These are phyloP conservation scores for Phytophthora quininea DNA, from an alignment of 352 stramenopile species.

Conservation along the genomic window DNA sequence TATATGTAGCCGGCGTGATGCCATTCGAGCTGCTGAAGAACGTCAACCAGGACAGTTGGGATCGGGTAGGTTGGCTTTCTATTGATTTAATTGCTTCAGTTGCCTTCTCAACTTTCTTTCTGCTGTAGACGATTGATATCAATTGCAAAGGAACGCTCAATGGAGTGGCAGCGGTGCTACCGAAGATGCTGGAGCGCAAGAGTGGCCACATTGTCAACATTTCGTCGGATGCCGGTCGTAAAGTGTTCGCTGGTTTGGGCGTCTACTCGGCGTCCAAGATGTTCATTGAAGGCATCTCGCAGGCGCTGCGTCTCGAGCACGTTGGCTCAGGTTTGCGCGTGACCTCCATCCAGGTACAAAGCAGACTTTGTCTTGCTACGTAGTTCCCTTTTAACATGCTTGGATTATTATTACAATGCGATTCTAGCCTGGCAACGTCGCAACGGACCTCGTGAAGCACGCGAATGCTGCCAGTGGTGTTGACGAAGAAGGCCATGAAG, in stretches of 20 bases:
- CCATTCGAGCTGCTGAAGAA: slow-evolving; percentile 92
- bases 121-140: slow-evolving; percentile 85
- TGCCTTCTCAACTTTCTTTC: neutral
- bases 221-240: slow-evolving; percentile 84
- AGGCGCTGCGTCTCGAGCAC: slow-evolving; percentile 87
- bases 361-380: neutral
- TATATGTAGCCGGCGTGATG: slow-evolving; percentile 87
- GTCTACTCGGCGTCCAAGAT: slow-evolving; percentile 93
- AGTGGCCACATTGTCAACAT: slow-evolving; percentile 88
- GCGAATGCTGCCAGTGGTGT: slow-evolving; percentile 70
- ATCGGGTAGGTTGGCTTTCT: slow-evolving; percentile 38
- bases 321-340: slow-evolving; percentile 86
- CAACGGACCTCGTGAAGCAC: slow-evolving; percentile 89
- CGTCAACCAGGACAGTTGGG: slow-evolving; percentile 91
- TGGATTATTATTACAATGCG: slow-evolving; percentile 5
- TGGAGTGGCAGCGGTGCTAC: slow-evolving; percentile 77
- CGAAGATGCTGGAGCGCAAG: slow-evolving; percentile 78
- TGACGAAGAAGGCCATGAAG: slow-evolving; percentile 86
- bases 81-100: neutral
- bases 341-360: slow-evolving; percentile 78
- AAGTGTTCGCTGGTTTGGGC: slow-evolving; percentile 82
- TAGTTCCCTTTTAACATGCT: neutral
- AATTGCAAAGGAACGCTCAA: slow-evolving; percentile 94
- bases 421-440: slow-evolving; percentile 87
- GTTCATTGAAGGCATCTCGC: slow-evolving; percentile 91